Base-by-base conservation (phyloP, 768 basidiomycete species). In the Russula sp. region DNA sequence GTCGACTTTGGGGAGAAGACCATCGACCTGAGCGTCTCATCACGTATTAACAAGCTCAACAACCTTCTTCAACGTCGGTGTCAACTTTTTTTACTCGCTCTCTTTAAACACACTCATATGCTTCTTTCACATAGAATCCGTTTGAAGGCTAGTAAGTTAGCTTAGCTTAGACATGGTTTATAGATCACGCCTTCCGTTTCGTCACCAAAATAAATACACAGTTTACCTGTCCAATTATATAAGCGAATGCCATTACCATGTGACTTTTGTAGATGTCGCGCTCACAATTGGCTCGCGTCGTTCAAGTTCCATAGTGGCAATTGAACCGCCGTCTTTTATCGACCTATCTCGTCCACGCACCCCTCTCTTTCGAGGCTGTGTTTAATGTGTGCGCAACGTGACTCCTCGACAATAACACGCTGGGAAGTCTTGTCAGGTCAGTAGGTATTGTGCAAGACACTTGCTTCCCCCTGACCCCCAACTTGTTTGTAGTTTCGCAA, bases 1-100 rank as follows among this genome's bases (percentile, higher is more conserved):
- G 88, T 99, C 54, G 97, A 99, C 78, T 94, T 99, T 72, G 96
- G 94, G 66, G 97, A 98, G 80, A 96, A 96, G 81, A 94, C 93
- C 57, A 89, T 99, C 70, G 97, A 99, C 77, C 83, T 98, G 63
- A 95, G 92, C 69, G 94, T 96, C 60, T 87, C 86, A 54, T 93
- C 92, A 39, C 91, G 92, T 59, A 93, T 98, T 71, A 96, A 87
- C 74, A 96, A 94, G 77, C 84, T 98, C 73, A 98, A 98, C 82
- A 84, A 84, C 68, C 82, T 89, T 71, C 79, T 98, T 55, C 83
- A 88, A 73, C 85, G 94, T 92, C 75, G 67, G 90, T 79, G 13
- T 35, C 57, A 10, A 18, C 50, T 4, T 44, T 32, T 54, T 47
- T 54, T 39, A 32, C 61, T 27, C 31, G 6, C 59, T 62, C 20